phyloP scores from a whole-genome alignment of 768 basidiomycete genomes.

The Lactarius psammicola region DNA sequence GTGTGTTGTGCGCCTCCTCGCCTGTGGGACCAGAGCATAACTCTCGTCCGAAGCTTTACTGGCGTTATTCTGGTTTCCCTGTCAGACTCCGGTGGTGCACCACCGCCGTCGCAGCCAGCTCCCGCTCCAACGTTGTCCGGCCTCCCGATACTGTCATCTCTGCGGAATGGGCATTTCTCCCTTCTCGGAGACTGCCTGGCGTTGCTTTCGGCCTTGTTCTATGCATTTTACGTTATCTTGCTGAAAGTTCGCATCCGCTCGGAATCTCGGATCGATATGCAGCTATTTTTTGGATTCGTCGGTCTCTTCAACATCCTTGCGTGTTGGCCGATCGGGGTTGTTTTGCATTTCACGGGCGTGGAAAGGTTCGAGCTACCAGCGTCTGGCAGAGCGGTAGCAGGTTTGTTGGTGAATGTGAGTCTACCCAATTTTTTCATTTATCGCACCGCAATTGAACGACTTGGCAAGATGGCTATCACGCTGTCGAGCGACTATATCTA shows the following conservation, averaged over 20 bases:
- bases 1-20: constrained; percentile 41
- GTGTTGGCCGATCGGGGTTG: constrained; percentile 73
- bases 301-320: constrained; percentile 79
- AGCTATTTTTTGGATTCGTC: constrained; percentile 92
- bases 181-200: constrained; percentile 79
- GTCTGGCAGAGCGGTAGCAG: constrained; percentile 46
- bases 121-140: constrained; percentile 16
- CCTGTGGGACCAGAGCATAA: neutral
- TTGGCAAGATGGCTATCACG: constrained; percentile 73
- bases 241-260: constrained; percentile 82
- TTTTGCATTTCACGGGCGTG: constrained; percentile 69
- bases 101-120: constrained; percentile 15
- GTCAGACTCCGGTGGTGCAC: constrained; percentile 59
- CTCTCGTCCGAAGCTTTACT: constrained; percentile 50
- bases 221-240: constrained; percentile 84
- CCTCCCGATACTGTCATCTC: constrained; percentile 17
- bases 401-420: constrained; percentile 57
- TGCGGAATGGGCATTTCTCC: constrained; percentile 29
- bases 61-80: constrained; percentile 89
- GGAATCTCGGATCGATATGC: constrained; percentile 88
- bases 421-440: neutral
- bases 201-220: constrained; percentile 82
- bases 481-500: constrained; percentile 83
- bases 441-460: neutral
- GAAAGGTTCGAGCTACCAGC: constrained; percentile 76